A percentile compares a stretch with the other conserved stretches of the same genome.
phyloP scores from a whole-genome alignment of 371 early-diverging fungal genomes.

The Syncephalis plumigaleata region DNA sequence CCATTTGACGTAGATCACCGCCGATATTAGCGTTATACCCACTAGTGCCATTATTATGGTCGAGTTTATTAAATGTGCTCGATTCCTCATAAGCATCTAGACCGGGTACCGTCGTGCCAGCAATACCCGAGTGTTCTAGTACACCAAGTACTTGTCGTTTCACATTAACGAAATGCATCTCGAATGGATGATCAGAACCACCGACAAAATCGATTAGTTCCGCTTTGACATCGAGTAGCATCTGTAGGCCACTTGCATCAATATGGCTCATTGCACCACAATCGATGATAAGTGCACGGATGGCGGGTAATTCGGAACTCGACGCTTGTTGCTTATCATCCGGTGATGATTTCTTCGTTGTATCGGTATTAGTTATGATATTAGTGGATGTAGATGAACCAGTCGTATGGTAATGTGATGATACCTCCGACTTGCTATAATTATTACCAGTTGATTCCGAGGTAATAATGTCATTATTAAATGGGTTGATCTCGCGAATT shows the following conservation, averaged over 20 bases:
- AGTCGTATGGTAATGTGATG: too few species aligned
- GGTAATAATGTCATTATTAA: too few species aligned
- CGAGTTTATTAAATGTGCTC: not conserved
- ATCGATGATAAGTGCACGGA: constrained; percentile 10
- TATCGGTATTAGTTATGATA: too few species aligned
- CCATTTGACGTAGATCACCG: too few species aligned
- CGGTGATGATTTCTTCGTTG: too few species aligned
- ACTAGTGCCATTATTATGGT: not conserved
- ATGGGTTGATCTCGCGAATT: too few species aligned
- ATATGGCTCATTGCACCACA: constrained; percentile 9
- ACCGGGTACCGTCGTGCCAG: constrained; percentile 12
- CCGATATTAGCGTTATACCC: too few species aligned
- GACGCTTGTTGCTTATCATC: not conserved
- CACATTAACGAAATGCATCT: constrained; percentile 15
- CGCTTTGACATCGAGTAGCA: constrained; percentile 3
- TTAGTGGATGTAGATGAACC: too few species aligned
- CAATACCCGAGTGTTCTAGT: constrained; percentile 18
- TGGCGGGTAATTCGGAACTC: constrained; percentile 4
- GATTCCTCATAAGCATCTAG: too few species aligned
- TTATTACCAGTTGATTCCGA: too few species aligned
- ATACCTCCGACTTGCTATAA: too few species aligned
- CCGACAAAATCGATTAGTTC: constrained; percentile 9
- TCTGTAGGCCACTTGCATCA: constrained; percentile 9
- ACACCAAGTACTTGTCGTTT: constrained; percentile 12
- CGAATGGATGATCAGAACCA: constrained; percentile 5